Conservation (phyloP, 768 basidiomycete genomes). For the Ramaria sp. region DNA sequence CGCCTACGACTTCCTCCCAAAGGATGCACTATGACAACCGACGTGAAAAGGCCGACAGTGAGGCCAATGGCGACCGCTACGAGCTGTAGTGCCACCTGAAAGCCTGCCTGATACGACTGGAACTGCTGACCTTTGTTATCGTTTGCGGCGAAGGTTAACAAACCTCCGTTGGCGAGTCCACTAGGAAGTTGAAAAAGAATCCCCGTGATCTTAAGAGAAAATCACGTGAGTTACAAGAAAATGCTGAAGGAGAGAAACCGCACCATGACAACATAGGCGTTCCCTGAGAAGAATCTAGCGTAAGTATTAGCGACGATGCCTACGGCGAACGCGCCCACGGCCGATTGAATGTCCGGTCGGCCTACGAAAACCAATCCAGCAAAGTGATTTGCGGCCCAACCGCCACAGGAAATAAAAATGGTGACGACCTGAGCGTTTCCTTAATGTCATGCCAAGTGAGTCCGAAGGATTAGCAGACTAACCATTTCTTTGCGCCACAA, state of each 20-base stretch:
- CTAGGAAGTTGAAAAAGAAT: slow-evolving; percentile 82
- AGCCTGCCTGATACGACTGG: slow-evolving; percentile 54
- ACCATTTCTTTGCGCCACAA: slow-evolving; percentile 37
- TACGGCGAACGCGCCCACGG: slow-evolving; percentile 73
- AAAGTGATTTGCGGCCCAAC: slow-evolving; percentile 76
- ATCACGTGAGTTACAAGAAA: background rate
- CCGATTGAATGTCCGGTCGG: slow-evolving; percentile 69
- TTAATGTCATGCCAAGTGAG: background rate
- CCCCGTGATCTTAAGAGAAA: slow-evolving; percentile 43
- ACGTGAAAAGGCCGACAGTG: slow-evolving; percentile 71
- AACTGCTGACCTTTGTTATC: slow-evolving; percentile 27
- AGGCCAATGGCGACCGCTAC: slow-evolving; percentile 68
- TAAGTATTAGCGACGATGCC: slow-evolving; percentile 73
- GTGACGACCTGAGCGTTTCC: slow-evolving; percentile 29
- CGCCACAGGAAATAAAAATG: slow-evolving; percentile 51
- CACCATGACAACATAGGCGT: slow-evolving; percentile 78
- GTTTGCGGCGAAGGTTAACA: slow-evolving; percentile 55
- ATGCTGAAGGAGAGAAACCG: slow-evolving; percentile 11
- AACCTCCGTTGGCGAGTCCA: slow-evolving; percentile 69
- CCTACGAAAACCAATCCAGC: slow-evolving; percentile 47
- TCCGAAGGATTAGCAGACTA: background rate
- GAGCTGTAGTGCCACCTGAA: slow-evolving; percentile 65
- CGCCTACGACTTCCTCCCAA: slow-evolving; percentile 24
- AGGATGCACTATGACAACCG: slow-evolving; percentile 48
- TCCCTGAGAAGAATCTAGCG: slow-evolving; percentile 60